Base-by-base conservation (phyloP, 441 rosid genomes). In the Daphne laureola region DNA sequence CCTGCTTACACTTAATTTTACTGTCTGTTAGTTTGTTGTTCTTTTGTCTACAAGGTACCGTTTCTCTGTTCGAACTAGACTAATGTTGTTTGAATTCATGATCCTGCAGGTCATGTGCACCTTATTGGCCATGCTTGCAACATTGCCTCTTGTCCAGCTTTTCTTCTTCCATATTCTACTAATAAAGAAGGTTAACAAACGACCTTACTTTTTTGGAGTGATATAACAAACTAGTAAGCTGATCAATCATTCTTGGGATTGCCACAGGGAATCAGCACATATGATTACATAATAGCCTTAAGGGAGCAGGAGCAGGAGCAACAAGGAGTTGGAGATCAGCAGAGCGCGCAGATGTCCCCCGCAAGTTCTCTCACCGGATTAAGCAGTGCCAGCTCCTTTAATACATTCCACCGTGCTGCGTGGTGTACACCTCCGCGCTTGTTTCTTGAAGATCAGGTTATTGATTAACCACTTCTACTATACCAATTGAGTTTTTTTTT, bases 371-470 rank as follows among this genome's bases (percentile, higher is more conserved):
- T 93, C 49, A 93, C 96, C 47, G 99, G 97, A 62, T 67, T 87
- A 57, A 93, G 99, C 80, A 93, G 96, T 70, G 95, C 95, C 40
- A 93, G 96, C 73, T 93, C 99, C 53, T 87, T 89, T 69, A 75
- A 85, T 18, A 87, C 99, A 41, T 90, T 89, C 78, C 96, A 82
- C 49, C 80, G 95, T 7, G 95, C 87, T 46, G 96, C 97, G 12
- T 89, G 99, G 99, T 93, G 99, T 66, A 90, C 97, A 25, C 99
- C 99, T 3, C 99, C 96, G 0, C 84, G 90, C n/a, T 69, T 87
- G 55, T 89, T 93, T 73, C 83, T 93, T 14, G 97, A 93, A 75
- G 97, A 87, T 73, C 96, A 87, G 93, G 98, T 93, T 70, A 54
- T 46, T 46, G 17, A 45, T 3, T 26, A 40, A 40, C 27, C 23